Evolutionary conservation across 441 rosid species (phyloP).

Genomic region (Codiaeum variegatum): DNA sequence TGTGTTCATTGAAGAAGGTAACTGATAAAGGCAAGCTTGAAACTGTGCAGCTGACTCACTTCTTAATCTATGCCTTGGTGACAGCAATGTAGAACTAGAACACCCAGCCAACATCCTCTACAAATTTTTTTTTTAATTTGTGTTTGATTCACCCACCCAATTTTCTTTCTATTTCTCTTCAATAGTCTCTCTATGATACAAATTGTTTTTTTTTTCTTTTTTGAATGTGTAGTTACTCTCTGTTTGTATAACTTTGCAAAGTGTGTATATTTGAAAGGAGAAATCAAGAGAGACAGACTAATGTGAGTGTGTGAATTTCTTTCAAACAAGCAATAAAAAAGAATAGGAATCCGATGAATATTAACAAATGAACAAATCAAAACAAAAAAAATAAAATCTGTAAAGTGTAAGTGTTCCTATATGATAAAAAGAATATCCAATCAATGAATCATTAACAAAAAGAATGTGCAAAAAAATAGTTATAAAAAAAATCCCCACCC

Average conservation of each 20-base stretch:
- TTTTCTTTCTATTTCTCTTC: constrained; percentile 29
- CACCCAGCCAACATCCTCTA: constrained; percentile 99
- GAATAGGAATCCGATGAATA: constrained; percentile 87
- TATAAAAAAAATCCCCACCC: constrained; percentile 21
- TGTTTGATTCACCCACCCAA: constrained; percentile 34
- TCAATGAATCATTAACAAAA: constrained; percentile 25
- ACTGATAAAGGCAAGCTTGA: constrained; percentile 71
- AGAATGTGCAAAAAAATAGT: not conserved
- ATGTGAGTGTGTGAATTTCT: constrained; percentile 56
- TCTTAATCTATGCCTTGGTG: constrained; percentile 95
- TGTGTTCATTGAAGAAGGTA: constrained; percentile 89
- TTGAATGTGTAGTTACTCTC: constrained; percentile 23
- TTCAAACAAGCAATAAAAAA: constrained; percentile 27
- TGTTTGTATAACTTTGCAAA: constrained; percentile 21
- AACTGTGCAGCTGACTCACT: constrained; percentile 76
- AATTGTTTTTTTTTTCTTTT: constrained; percentile 17
- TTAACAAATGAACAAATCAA: constrained; percentile 15
- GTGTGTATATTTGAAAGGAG: constrained; percentile 24
- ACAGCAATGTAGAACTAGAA: constrained; percentile 87
- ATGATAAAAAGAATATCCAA: constrained; percentile 32
- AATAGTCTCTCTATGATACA: constrained; percentile 36
- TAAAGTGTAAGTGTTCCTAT: constrained; percentile 34
- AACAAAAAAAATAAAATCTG: constrained; percentile 25
- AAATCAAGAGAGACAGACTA: constrained; percentile 38
- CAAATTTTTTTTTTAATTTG: constrained; percentile 26